Evolutionary conservation across 139 green algal genomes (phyloP), one percentile per base, ranked within the genome.

Genomic region (Haematococcus lacustris): DNA sequence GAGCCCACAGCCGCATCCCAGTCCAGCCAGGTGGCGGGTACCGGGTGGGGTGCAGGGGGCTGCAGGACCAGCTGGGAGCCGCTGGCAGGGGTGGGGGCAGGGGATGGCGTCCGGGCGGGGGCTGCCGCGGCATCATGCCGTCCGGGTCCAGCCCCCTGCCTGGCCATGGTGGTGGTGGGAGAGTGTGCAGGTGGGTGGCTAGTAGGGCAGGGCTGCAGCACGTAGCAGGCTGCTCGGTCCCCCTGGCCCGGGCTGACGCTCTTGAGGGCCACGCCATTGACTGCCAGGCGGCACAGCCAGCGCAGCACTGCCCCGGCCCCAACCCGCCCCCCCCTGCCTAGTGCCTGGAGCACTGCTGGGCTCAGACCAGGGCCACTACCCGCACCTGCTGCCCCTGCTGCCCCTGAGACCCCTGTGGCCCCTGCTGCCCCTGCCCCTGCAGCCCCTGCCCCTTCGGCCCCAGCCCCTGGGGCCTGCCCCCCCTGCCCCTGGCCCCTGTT

Each of bases 21-120:
- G n/a, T n/a, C n/a, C n/a, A n/a, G n/a, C n/a, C n/a, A n/a, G n/a
- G n/a, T n/a, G n/a, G n/a, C n/a, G n/a, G n/a, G n/a, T n/a, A n/a
- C n/a, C n/a, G n/a, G n/a, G n/a, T n/a, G n/a, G n/a, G n/a, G n/a
- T n/a, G n/a, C n/a, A n/a, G n/a, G n/a, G n/a, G n/a, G n/a, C n/a
- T n/a, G n/a, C n/a, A n/a, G n/a, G n/a, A n/a, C n/a, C n/a, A n/a
- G n/a, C n/a, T n/a, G n/a, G n/a, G n/a, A n/a, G n/a, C n/a, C n/a
- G 67, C 7, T 37, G 2, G 60, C 73, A 78, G 57, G 67, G 74
- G 67, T 78, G 73, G 67, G 66, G 74, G 28, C 74, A 41, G n/a
- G 13, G 25, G 23, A 60, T 40, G 0, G 73, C 67, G 25, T 28
- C 25, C 6, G 67, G 73, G 34, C 66, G 41, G 35, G 38, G 67